A percentile compares a stretch with the other conserved stretches of the same genome.
phyloP scores from a whole-genome alignment of 768 basidiomycete species.

The Lentinula edodes region DNA sequence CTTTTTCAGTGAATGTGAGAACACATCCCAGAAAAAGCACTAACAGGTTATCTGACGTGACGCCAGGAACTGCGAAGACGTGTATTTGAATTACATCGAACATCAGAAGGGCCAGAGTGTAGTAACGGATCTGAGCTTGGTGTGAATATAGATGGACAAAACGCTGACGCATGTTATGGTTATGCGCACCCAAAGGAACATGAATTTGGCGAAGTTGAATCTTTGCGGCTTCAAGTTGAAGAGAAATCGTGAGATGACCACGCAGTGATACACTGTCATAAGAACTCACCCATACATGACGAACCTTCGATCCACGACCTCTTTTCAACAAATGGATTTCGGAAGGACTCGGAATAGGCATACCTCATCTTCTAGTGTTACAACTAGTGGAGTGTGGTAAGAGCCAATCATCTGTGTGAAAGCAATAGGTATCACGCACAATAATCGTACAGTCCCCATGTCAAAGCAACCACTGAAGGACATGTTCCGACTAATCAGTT shows the following conservation, averaged over 20 bases:
- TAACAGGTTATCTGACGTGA: constrained; percentile 29
- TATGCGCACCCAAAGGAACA: constrained; percentile 35
- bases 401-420: neutral
- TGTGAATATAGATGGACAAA: neutral
- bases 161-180: neutral
- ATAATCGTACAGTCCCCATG: constrained; percentile 34
- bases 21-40: constrained; percentile 8
- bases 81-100: constrained; percentile 44
- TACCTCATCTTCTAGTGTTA: constrained; percentile 30
- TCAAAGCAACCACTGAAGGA: constrained; percentile 24
- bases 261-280: neutral
- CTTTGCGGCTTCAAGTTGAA: constrained; percentile 25
- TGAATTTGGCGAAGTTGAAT: constrained; percentile 26
- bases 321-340: neutral
- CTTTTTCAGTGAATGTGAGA: neutral
- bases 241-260: neutral
- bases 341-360: neutral
- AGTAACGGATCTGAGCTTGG: constrained; percentile 24
- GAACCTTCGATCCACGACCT: constrained; percentile 18
- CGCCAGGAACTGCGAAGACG: constrained; percentile 30
- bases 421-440: constrained; percentile 13
- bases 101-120: constrained; percentile 34
- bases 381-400: constrained; percentile 13
- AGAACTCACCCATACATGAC: constrained; percentile 31
- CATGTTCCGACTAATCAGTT: neutral